Percentiles rank a stretch among this genome's conserved stretches.
phyloP scores from a whole-genome alignment of 2,329 filamentous ascomycete species.

The Tympanopsis confertula region DNA sequence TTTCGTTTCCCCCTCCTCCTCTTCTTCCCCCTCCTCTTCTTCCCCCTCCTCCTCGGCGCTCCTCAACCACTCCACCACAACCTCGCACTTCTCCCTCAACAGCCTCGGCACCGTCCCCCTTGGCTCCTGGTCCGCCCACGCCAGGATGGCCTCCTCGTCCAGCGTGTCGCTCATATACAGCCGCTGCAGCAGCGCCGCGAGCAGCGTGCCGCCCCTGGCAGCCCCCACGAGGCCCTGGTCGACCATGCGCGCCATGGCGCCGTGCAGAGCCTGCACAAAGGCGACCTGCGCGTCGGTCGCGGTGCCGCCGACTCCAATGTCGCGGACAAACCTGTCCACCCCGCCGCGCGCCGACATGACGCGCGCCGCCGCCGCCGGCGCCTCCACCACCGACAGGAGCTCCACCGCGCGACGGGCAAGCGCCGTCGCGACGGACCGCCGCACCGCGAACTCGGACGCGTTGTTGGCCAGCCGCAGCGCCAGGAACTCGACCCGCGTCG shows the following conservation, averaged over 20 bases:
- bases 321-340: constrained; percentile 10
- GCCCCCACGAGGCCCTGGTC: constrained; percentile 49
- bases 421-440: constrained; percentile 74
- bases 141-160: constrained; percentile 77
- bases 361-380: constrained; percentile 51
- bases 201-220: constrained; percentile 33
- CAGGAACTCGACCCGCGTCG: constrained; percentile 77
- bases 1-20: too few species aligned
- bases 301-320: constrained; percentile 16
- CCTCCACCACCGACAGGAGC: constrained; percentile 43
- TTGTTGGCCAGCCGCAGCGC: constrained; percentile 84
- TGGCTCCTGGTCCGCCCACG: constrained; percentile 74
- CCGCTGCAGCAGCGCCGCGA: constrained; percentile 72
- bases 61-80: constrained; percentile 74
- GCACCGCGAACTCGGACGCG: constrained; percentile 79
- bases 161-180: constrained; percentile 75
- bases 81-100: constrained; percentile 66
- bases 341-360: constrained; percentile 42
- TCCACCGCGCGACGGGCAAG: constrained; percentile 74
- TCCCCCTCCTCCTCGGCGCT: constrained; percentile 62
- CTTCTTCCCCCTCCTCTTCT: constrained; percentile 54
- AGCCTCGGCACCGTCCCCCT: constrained; percentile 58
- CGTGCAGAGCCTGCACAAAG: constrained; percentile 69
- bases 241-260: constrained; percentile 52
- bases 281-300: constrained; percentile 70